phyloP scores from a whole-genome alignment of 192 early-diverging fungal genomes.

The Coemansia reversa region DNA sequence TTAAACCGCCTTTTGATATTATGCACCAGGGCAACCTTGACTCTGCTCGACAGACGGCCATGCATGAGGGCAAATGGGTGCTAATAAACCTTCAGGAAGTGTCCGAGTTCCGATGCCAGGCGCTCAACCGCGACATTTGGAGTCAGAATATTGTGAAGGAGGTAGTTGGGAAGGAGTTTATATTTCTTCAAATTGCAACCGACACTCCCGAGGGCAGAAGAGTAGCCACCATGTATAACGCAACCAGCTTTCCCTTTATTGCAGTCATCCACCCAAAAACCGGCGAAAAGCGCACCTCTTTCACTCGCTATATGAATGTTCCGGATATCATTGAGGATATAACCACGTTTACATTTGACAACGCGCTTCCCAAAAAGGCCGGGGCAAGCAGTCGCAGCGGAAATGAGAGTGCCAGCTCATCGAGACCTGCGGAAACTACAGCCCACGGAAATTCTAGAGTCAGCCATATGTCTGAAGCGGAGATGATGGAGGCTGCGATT shows the following conservation, averaged over 20 bases:
- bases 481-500: slow-evolving; percentile 82
- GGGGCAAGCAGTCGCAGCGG: slow-evolving; percentile 5
- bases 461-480: slow-evolving; percentile 75
- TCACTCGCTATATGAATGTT: slow-evolving; percentile 58
- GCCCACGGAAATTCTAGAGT: not conserved
- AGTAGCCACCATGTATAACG: slow-evolving; percentile 72
- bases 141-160: slow-evolving; percentile 74
- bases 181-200: slow-evolving; percentile 77
- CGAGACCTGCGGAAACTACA: not conserved
- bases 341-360: slow-evolving; percentile 54
- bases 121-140: slow-evolving; percentile 94
- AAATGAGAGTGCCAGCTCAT: slow-evolving; percentile 12
- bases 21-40: slow-evolving; percentile 78
- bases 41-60: slow-evolving; percentile 64
- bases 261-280: slow-evolving; percentile 88
- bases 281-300: slow-evolving; percentile 78
- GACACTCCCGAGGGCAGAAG: slow-evolving; percentile 69
- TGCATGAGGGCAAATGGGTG: slow-evolving; percentile 71
- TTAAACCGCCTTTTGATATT: slow-evolving; percentile 83
- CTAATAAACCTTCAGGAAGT: slow-evolving; percentile 85
- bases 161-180: slow-evolving; percentile 72
- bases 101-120: slow-evolving; percentile 82
- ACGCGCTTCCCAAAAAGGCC: slow-evolving; percentile 22
- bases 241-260: slow-evolving; percentile 75
- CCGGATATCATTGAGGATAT: slow-evolving; percentile 74